Conservation (phyloP, 2,329 filamentous ascomycete species). For the Xylaria sp. region DNA sequence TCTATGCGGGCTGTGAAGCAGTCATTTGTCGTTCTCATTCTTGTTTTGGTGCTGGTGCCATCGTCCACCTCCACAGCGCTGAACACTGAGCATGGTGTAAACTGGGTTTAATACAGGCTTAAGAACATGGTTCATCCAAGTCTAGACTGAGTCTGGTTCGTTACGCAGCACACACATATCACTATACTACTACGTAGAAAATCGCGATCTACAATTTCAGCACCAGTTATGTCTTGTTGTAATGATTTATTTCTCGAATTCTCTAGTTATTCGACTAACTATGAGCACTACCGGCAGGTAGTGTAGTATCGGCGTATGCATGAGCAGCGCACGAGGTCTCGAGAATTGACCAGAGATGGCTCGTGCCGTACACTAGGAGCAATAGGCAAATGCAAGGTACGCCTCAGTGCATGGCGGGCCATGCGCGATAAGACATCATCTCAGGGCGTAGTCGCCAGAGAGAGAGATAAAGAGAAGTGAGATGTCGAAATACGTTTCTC, state of each 20-base stretch:
- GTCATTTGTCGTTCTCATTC: constrained; percentile 7
- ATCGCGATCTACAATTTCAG: constrained; percentile 34
- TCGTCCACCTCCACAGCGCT: constrained; percentile 18
- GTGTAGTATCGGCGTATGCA: not conserved
- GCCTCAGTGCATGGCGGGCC: constrained; percentile 2
- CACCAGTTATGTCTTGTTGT: constrained; percentile 19
- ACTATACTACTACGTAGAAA: constrained; percentile 1
- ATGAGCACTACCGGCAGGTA: not conserved
- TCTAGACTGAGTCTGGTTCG: constrained; percentile 6
- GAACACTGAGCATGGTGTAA: not conserved
- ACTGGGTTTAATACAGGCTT: not conserved
- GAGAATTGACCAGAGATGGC: not conserved
- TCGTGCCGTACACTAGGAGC: constrained; percentile 10
- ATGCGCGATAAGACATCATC: not conserved
- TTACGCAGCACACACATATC: constrained; percentile 9
- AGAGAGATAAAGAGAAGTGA: not conserved
- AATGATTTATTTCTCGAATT: constrained; percentile 2
- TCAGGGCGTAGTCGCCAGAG: not conserved
- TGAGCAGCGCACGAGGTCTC: constrained; percentile 13
- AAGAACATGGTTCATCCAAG: constrained; percentile 25
- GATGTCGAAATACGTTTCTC: constrained; percentile 3
- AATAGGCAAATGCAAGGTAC: constrained; percentile 9
- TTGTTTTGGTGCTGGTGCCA: constrained; percentile 12
- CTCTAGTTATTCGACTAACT: not conserved
- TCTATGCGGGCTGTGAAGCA: constrained; percentile 31